phyloP scores from a whole-genome alignment of 192 early-diverging fungal genomes.

The Chytriomyces sp. region DNA sequence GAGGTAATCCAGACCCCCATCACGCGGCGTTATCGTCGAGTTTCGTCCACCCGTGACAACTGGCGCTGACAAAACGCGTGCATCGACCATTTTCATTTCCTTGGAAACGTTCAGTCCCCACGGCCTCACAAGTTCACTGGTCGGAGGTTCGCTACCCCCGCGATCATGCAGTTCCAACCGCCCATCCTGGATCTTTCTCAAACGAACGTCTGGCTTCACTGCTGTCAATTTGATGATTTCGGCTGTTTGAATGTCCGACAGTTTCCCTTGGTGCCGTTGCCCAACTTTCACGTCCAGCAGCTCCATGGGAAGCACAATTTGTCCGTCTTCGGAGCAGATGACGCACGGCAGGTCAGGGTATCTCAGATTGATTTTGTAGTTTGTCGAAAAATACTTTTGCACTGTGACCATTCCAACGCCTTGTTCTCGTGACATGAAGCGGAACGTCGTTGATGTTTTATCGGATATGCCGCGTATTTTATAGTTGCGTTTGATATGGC shows the following conservation, averaged over 20 bases:
- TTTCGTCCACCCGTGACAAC: constrained; percentile 25
- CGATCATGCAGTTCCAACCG: constrained; percentile 9
- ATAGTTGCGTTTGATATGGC: constrained; percentile 3
- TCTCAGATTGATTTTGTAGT: constrained; percentile 11
- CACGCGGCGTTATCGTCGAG: constrained; percentile 2
- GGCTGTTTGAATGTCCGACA: constrained; percentile 37
- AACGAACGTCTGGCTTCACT: constrained; percentile 23
- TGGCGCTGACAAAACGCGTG: constrained; percentile 41
- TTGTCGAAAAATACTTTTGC: constrained; percentile 49
- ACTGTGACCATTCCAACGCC: constrained; percentile 5
- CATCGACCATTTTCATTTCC: constrained; percentile 45
- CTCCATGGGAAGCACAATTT: constrained; percentile 42
- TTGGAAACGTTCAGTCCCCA: constrained; percentile 42
- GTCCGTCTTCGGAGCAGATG: constrained; percentile 6
- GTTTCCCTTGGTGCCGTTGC: constrained; percentile 37
- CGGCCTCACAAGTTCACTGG: constrained; percentile 1
- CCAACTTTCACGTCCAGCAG: constrained; percentile 10
- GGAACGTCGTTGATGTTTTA: neutral
- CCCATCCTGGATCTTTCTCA: constrained; percentile 11
- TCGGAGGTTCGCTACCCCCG: neutral
- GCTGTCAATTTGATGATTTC: constrained; percentile 43
- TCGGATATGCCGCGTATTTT: neutral
- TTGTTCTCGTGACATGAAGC: neutral
- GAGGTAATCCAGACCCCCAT: constrained; percentile 8
- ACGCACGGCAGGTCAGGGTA: constrained; percentile 22